A percentile compares a stretch with the other conserved stretches of the same genome.
phyloP scores from a whole-genome alignment of 78 protist genomes.

The Protostelium mycophagum region DNA sequence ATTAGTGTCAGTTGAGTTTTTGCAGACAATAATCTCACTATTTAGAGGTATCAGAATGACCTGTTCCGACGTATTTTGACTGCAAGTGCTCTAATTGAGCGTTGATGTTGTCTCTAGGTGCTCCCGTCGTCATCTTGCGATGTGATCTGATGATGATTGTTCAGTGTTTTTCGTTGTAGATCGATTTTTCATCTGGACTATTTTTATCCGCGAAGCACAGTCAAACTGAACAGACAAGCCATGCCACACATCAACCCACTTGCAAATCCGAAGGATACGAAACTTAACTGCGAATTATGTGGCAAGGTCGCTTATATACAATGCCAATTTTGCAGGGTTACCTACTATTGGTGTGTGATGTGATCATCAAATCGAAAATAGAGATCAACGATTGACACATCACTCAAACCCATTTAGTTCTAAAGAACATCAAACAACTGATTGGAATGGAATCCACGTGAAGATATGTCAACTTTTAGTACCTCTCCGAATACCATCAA shows the following conservation, averaged over 20 bases:
- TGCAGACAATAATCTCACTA: constrained; percentile 14
- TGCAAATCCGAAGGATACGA: not conserved
- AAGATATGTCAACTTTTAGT: not conserved
- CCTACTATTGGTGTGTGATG: not conserved
- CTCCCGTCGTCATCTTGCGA: too few relatives aligned
- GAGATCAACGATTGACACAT: too few relatives aligned
- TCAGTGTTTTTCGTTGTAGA: too few relatives aligned
- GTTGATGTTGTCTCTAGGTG: constrained; percentile 42
- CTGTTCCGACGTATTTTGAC: constrained; percentile 61
- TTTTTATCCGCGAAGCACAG: too few relatives aligned
- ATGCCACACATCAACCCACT: not conserved
- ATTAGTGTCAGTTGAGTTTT: not conserved
- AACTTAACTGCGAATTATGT: not conserved
- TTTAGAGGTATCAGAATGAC: constrained; percentile 59
- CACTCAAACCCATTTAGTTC: not conserved
- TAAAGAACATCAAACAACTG: not conserved
- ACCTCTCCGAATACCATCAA: not conserved
- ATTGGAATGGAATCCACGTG: not conserved
- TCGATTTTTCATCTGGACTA: too few relatives aligned
- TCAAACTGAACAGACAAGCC: too few relatives aligned
- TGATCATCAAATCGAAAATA: not conserved
- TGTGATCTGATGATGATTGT: too few relatives aligned
- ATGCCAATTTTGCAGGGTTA: not conserved
- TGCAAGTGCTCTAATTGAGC: constrained; percentile 61
- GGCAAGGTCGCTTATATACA: not conserved